Evolutionary conservation across 306 rosid species (phyloP).

Genomic region (Cucurbita maxima): DNA sequence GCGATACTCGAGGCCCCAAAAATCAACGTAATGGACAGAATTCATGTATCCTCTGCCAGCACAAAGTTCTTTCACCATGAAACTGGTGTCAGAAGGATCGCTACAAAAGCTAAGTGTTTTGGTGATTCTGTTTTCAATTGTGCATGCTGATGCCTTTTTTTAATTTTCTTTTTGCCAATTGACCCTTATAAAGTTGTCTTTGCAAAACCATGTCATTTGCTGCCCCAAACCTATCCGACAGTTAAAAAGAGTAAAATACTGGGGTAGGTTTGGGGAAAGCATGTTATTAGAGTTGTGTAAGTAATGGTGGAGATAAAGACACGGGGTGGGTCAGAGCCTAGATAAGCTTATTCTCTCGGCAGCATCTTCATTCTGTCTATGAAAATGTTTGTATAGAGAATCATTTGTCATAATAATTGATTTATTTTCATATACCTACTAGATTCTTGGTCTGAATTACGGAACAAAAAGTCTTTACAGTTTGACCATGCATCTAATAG

Average conservation of each 20-base stretch:
- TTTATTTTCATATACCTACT: not conserved
- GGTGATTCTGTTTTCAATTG: conserved; percentile 70
- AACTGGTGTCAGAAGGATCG: conserved; percentile 60
- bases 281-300: not conserved
- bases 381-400: not conserved
- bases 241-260: not conserved
- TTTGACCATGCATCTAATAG: not conserved
- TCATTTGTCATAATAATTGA: not conserved
- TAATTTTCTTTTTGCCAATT: not conserved
- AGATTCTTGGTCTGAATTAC: not conserved
- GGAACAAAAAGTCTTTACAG: not conserved
- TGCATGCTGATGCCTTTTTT: conserved; percentile 36
- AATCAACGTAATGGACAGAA: conserved; percentile 88
- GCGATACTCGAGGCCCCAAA: conserved; percentile 86
- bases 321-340: not conserved
- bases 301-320: not conserved
- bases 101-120: conserved; percentile 52
- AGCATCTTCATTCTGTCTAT: not conserved
- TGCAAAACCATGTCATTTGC: not conserved
- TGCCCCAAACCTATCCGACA: not conserved
- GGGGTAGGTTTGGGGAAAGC: conserved; percentile 3
- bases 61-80: conserved; percentile 40
- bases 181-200: not conserved
- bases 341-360: not conserved
- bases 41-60: conserved; percentile 46